Evolutionary conservation across 2,329 filamentous ascomycete species (phyloP), one percentile per base, ranked within the genome.

Genomic region (Ceratocystis cacaofunesta): DNA sequence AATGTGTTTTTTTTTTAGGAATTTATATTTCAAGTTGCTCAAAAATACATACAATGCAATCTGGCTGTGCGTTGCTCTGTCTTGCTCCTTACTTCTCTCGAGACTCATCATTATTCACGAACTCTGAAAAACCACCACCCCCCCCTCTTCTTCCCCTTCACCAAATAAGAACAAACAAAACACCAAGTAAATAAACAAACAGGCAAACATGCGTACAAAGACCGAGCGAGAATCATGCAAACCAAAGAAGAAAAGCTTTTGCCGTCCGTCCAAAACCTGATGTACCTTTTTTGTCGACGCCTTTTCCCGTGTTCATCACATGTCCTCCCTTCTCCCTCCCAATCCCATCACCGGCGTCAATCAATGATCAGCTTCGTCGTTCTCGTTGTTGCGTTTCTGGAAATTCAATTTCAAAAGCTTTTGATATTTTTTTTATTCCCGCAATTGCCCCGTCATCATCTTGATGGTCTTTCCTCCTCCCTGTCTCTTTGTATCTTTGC

Each of bases 181-280:
- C 36, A 41, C 36, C 28, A 41, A 41, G 10, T 30, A 50, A 50
- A 22, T 15, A 52, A 52, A 52, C 25, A 52, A 15, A 28, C 19
- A 52, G 15, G 1, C 8, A 50, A 25, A 52, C 48, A 52, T 17
- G 25, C 8, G 48, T 19, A 52, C n/a, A 50, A 50, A 22, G 17
- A 19, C 22, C 17, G 22, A 50, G 17, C 2, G 8, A 52, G 25
- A 52, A 52, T 52, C 48, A 41, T 41, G 36, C 36, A 66, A 70
- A 65, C 48, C 43, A 64, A 61, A 67, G 28, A 64, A 60, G 61
- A 50, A 50, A 50, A 65, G 28, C 30, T 48, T 22, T 50, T 17
- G 41, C 43, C 12, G 19, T 61, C 58, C 5, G 25, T 41, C 22
- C 36, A 41, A 41, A 41, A 41, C 36, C 19, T 12, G 48, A 52